A percentile compares a stretch with the other conserved stretches of the same genome.
Evolutionary conservation across 2,329 filamentous ascomycete species (phyloP).

Genomic region (Clarireedia sp.): DNA sequence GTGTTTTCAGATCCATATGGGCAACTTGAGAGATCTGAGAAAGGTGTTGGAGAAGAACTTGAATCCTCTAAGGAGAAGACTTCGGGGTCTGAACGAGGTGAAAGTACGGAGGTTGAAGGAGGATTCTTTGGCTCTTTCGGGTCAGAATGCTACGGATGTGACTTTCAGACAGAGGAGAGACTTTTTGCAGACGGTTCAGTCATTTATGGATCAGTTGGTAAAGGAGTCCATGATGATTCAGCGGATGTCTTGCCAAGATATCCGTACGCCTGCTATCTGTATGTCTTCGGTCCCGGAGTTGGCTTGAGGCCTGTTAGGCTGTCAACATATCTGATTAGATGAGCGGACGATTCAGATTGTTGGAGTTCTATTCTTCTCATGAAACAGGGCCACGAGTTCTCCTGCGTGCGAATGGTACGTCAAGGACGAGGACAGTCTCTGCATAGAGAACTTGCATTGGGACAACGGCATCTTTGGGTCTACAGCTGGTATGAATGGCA

Average conservation of each 20-base stretch:
- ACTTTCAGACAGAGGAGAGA: conserved; percentile 2
- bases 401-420: no score
- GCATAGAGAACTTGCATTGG: no score
- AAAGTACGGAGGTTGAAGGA: not conserved
- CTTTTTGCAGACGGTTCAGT: conserved; percentile 4
- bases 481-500: no score
- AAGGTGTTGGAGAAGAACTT: conserved; percentile 7
- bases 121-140: not conserved
- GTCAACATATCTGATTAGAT: no score
- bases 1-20: conserved; percentile 1
- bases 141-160: not conserved
- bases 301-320: no score
- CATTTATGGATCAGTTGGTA: conserved; percentile 4
- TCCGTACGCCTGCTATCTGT: not conserved
- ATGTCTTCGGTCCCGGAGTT: not conserved
- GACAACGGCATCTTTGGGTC: no score
- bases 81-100: conserved; percentile 1
- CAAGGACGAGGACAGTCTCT: no score
- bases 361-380: no score
- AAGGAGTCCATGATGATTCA: conserved; percentile 2
- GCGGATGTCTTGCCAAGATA: not conserved
- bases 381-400: no score
- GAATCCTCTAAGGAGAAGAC: conserved; percentile 3
- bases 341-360: no score
- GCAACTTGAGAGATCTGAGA: not conserved